phyloP scores from a whole-genome alignment of 495 filamentous ascomycete species.

The Penicillium arizonense region DNA sequence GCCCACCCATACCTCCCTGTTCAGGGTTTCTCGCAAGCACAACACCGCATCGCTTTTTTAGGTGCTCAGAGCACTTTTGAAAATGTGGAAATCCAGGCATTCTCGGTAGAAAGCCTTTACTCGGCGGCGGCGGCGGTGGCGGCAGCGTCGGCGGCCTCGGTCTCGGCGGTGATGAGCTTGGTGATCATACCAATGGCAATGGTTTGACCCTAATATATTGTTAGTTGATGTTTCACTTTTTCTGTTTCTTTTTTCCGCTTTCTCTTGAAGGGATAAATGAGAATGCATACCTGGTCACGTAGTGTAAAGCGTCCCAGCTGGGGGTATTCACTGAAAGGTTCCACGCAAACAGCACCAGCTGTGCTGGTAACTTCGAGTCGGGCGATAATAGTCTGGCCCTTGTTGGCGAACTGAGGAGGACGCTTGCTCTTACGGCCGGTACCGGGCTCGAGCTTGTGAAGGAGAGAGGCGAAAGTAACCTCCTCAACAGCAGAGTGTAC shows the following conservation, averaged over 20 bases:
- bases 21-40: constrained; percentile 6
- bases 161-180: constrained; percentile 62
- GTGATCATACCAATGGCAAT: constrained; percentile 97
- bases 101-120: constrained; percentile 15
- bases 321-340: constrained; percentile 89
- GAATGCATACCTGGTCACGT: constrained; percentile 74
- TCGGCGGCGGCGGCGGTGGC: background rate
- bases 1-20: constrained; percentile 21
- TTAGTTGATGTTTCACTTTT: constrained; percentile 9
- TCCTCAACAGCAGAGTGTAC: constrained; percentile 94
- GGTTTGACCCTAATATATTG: constrained; percentile 71
- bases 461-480: constrained; percentile 78
- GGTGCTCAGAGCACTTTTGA: constrained; percentile 8
- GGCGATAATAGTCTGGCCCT: constrained; percentile 90
- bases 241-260: background rate
- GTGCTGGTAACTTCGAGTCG: constrained; percentile 81
- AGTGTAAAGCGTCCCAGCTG: constrained; percentile 95
- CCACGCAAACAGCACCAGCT: constrained; percentile 85
- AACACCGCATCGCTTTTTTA: constrained; percentile 11
- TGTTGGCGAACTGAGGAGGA: constrained; percentile 87
- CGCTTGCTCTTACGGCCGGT: constrained; percentile 92
- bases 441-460: constrained; percentile 96
- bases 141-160: constrained; percentile 15
- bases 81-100: constrained; percentile 16
- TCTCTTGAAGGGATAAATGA: constrained; percentile 11